phyloP scores from a whole-genome alignment of 805 yeast genomes.

The Huiozyma naganishii region DNA sequence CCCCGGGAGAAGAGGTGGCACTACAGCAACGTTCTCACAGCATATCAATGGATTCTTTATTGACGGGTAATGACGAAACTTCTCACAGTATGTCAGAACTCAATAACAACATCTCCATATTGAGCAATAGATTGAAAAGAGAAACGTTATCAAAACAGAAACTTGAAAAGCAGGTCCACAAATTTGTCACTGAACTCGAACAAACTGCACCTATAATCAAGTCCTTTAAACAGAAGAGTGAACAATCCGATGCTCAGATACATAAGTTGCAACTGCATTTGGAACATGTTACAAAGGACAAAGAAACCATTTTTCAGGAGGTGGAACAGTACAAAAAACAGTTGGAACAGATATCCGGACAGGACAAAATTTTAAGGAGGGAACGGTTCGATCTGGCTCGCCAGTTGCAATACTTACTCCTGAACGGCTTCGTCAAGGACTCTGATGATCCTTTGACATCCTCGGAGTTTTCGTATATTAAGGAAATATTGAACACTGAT shows the following conservation, averaged over 20 bases:
- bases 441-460: no score
- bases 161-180: conserved; percentile 56
- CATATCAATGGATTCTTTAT: no score
- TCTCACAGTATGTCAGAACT: conserved; percentile 17
- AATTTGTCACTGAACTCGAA: conserved; percentile 64
- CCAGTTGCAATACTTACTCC: conserved; percentile 61
- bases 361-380: neutral
- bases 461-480: conserved; percentile 33
- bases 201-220: conserved; percentile 62
- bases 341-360: conserved; percentile 35
- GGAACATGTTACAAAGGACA: conserved; percentile 8
- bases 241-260: conserved; percentile 42
- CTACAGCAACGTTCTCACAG: no score
- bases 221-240: conserved; percentile 49
- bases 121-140: conserved; percentile 52
- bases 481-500: conserved; percentile 33
- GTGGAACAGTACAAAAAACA: conserved; percentile 5
- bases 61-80: neutral
- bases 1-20: no score
- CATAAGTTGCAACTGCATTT: conserved; percentile 37
- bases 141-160: conserved; percentile 61
- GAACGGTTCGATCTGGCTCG: conserved; percentile 60
- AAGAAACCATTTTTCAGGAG: conserved; percentile 23
- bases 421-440: no score
- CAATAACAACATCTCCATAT: conserved; percentile 49